Evolutionary conservation across 768 basidiomycete genomes (phyloP).

Genomic region (Boletus rufocinnamomeus): DNA sequence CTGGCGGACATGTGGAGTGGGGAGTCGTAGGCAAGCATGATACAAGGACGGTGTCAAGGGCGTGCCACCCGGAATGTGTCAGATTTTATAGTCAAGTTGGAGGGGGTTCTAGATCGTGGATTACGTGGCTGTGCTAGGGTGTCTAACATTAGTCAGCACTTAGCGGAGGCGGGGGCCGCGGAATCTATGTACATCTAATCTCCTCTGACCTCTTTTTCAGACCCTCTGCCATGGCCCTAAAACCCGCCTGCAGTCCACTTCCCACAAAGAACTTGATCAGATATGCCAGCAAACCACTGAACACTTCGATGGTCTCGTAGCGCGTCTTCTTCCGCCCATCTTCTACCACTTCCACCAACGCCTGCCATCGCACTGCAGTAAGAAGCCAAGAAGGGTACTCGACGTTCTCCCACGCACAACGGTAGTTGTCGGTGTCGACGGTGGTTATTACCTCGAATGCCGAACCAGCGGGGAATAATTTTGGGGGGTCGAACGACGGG

Average conservation of each 20-base stretch:
- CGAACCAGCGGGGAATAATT: slow-evolving; percentile 37
- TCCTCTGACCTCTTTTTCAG: slow-evolving; percentile 55
- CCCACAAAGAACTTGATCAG: slow-evolving; percentile 48
- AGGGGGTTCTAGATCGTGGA: slow-evolving; percentile 24
- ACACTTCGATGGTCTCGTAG: slow-evolving; percentile 68
- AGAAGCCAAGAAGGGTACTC: slow-evolving; percentile 51
- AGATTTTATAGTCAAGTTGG: slow-evolving; percentile 17
- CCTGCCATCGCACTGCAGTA: slow-evolving; percentile 63
- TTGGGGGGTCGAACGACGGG: slow-evolving; percentile 50
- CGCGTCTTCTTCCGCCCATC: slow-evolving; percentile 50
- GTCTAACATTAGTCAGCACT: slow-evolving; percentile 27
- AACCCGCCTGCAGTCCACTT: slow-evolving; percentile 44
- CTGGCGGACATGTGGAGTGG: slow-evolving; percentile 13
- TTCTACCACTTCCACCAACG: slow-evolving; percentile 46
- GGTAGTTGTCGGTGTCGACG: slow-evolving; percentile 54
- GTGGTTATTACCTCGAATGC: slow-evolving; percentile 48
- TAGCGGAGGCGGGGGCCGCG: not conserved
- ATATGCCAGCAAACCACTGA: slow-evolving; percentile 57
- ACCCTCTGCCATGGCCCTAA: slow-evolving; percentile 56
- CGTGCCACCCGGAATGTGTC: slow-evolving; percentile 12
- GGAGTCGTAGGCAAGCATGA: slow-evolving; percentile 25
- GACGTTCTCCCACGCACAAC: slow-evolving; percentile 56
- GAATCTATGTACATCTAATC: not conserved
- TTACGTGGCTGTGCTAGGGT: slow-evolving; percentile 26
- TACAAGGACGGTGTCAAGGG: slow-evolving; percentile 7